Base-by-base conservation (phyloP, 2,329 filamentous ascomycete genomes). In the Tetracladium maxilliforme region DNA sequence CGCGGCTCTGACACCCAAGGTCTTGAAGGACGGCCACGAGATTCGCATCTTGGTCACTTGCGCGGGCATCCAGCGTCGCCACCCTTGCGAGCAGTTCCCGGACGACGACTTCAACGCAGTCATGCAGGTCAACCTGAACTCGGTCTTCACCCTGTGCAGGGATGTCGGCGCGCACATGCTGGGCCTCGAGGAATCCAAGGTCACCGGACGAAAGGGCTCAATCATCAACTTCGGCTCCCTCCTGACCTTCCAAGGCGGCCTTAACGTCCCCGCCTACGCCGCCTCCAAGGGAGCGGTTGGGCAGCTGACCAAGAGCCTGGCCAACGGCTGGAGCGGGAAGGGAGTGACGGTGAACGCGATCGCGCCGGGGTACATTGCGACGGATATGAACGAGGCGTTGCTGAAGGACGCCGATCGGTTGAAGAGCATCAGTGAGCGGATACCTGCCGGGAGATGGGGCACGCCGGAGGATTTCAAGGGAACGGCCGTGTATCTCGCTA, bases 341-440 rank as follows among this genome's bases (percentile, higher is more conserved):
- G 83, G 83, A 3, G 64, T 93, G 33, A 81, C 67, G 2, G 83
- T 93, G 20, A 93, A 93, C 48, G 81, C 78, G 6, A 81, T 93
- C 43, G 83, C 84, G 3, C 84, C 84, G 0, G 84, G 84, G 0
- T 93, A 93, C 49, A 81, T 92, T 39, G 79, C 69, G 24, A 93
- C 84, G n/a, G 84, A 93, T 32, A 93, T 93, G 86, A 94, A 93
- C 47, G 65, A 63, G 36, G 84, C 83, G 4, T 51, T 94, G 42
- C 68, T 92, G 21, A 66, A 73, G 25, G 73, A 93, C 48, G 50
- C 65, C 40, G 67, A 64, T 37, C 58, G 84, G 18, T 63, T 78
- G 31, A 68, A 61, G 34, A 75, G 75, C 41, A 93, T 93, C 38
- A 64, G 79, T 42, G 71, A 70, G 17, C 59, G 83, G 29, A 93